Base-by-base conservation (phyloP, 2,329 filamentous ascomycete species). In the Pseudogymnoascus sp. region DNA sequence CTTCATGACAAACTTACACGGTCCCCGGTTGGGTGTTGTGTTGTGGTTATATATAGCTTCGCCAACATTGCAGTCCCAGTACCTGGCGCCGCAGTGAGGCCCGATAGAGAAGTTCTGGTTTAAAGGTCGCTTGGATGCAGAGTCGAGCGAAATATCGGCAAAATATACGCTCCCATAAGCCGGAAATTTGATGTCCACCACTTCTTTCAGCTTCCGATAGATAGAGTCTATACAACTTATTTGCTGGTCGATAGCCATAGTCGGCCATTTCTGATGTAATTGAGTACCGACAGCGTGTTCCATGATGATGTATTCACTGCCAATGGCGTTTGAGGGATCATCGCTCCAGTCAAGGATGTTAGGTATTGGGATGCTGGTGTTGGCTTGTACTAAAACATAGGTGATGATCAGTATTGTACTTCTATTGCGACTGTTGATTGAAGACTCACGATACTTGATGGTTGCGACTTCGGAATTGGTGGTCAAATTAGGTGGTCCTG, bases 381-480 rank as follows among this genome's bases (percentile, higher is more conserved):
- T 69, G 0, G 45, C 21, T 55, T 61, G 60, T 39, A 68, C 65
- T 68, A 29, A 49, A 26, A 52, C 14, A 19, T 12, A 0, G 6
- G 12, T 26, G 7, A 14, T 52, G 26, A 10, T 52, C 12, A 29
- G 31, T 19, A 33, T 59, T 55, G 23, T 29, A 19, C 8, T 33
- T 63, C 14, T 41, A 55, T 37, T 39, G 8, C 14, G 16, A 19
- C 29, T 23, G 31, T 26, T 16, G 1, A 35, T 8, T 52, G n/a
- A 35, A 38, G n/a, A 65, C 72, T 67, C 69, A 78, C 76, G 45
- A 64, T 75, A 79, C 55, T 68, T 67, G 55, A 80, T 75, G 1
- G 77, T 80, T 29, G 78, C 77, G 66, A 80, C 76, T 68, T 80
- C 75, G 23, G 77, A 78, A 62, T 69, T 71, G 4, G 75, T 78